Base-by-base conservation (phyloP, 225 moss, liverwort and hornwort species). In the Pseudisothecium myosuroides region DNA sequence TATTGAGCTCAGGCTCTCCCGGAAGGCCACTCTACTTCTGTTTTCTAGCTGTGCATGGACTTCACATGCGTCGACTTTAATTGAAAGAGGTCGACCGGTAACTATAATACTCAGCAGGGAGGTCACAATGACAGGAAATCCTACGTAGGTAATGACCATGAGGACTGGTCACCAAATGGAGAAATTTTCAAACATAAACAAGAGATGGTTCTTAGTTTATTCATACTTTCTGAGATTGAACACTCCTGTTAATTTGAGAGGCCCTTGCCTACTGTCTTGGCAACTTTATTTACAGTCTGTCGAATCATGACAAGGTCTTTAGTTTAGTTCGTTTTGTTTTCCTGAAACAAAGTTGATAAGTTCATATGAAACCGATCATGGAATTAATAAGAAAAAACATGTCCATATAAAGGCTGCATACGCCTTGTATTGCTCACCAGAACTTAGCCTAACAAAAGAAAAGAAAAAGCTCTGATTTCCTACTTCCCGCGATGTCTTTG, bases 401-500 rank as follows among this genome's bases (percentile, higher is more conserved):
- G 67, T 90, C 76, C 82, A 24, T 69, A 36, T 55, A 14, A 71
- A 76, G 76, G 65, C 65, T 79, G 80, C 45, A 87, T 73, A 87
- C 73, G 83, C 65, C 79, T 83, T 58, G 39, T 58, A 84, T 84
- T 89, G 88, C 61, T 71, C 61, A 88, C 87, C 36, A 84, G 72
- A 83, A 82, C 54, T 64, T n/a, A n/a, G 81, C n/a, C 88, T 83
- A 88, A 36, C 19, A 72, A 62, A 64, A 41, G 10, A 21, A 59
- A 34, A 14, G 22, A 45, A 68, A n/a, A 21, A 58, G 20, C 83
- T 83, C 78, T 74, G 74, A 80, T 54, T 85, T 90, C 85, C 86
- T 90, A 88, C 64, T 87, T 88, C 90, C 92, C 80, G 90, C 79
- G 23, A 59, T 88, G 83, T 83, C 90, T 92, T 47, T 74, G 90